phyloP scores from a whole-genome alignment of 2,329 filamentous ascomycete species.

The Parascedosporium putredinis region DNA sequence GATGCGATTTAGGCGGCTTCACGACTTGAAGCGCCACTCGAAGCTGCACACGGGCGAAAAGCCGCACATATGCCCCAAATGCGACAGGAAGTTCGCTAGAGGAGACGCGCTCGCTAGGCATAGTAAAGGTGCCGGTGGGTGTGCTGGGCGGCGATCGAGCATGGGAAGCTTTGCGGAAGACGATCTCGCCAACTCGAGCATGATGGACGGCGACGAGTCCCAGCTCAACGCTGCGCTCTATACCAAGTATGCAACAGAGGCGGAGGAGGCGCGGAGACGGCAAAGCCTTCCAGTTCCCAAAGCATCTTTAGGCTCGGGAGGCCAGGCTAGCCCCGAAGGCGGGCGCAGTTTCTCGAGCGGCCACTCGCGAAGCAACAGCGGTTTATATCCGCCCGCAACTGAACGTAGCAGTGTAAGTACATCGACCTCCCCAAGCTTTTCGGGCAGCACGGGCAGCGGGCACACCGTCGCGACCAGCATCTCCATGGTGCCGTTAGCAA shows the following conservation, averaged over 20 bases:
- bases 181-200: conserved; percentile 48
- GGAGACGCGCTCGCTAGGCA: conserved; percentile 91
- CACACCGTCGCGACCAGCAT: conserved; percentile 41
- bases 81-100: conserved; percentile 86
- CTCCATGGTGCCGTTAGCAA: conserved; percentile 35
- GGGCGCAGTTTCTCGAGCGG: conserved; percentile 35
- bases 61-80: conserved; percentile 89
- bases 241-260: conserved; percentile 4
- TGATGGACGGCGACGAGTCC: conserved; percentile 41
- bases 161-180: conserved; percentile 73
- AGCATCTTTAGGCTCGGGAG: conserved; percentile 54
- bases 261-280: conserved; percentile 50
- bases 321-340: conserved; percentile 34
- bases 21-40: conserved; percentile 90
- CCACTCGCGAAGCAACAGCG: conserved; percentile 33
- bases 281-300: conserved; percentile 68
- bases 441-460: conserved; percentile 27
- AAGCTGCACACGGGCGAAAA: conserved; percentile 96
- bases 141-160: conserved; percentile 81
- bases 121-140: conserved; percentile 90
- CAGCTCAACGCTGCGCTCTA: conserved; percentile 30
- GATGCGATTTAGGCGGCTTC: conserved; percentile 81
- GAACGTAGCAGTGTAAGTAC: conserved; percentile 45
- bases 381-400: conserved; percentile 52
- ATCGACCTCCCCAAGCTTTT: conserved; percentile 42